Evolutionary conservation across 306 rosid species (phyloP), one percentile per base, ranked within the genome.

Genomic region (Carpinus fangiana): DNA sequence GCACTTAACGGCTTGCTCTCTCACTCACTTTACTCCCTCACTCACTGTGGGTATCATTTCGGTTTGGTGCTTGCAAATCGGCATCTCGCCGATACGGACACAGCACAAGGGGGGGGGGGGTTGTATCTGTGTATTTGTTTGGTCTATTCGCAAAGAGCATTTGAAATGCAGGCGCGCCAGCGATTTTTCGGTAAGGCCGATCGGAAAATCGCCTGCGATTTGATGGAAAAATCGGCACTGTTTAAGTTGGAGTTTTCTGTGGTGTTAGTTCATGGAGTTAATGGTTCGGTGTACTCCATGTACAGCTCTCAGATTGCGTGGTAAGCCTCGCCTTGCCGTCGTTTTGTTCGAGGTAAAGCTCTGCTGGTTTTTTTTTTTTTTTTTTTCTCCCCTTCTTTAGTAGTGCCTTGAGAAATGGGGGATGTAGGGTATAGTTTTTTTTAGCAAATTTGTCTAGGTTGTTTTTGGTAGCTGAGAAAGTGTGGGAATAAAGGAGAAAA

Each of bases 261-360:
- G 12, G 43, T 61, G 41, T 50, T 51, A 79, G 84, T 83, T 80
- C 78, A 91, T 90, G 93, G 98, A 87, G 92, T 84, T 77, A 47
- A 77, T 87, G 81, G 69, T 90, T 82, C 85, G 90, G 84, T 74
- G 86, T 60, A 68, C 85, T 82, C 71, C 88, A 64, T 88, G 89
- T 78, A 1, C 73, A 70, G 73, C 81, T 3, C 86, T 83, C 86
- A 79, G 89, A 83, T 87, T 92, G 77, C 81, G 74, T 74, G 61
- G 80, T 73, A 85, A 82, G 84, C 83, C 83, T 65, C 85, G 85
- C 74, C 76, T 89, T 38, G 80, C 86, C 16, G 54, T 89, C 57
- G 75, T 88, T 79, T 5, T 88, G 73, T 80, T 90, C 77, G 81
- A 86, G 96, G 98, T 95, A 73, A 86, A 90, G 85, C 80, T 47